Percentiles rank a stretch among this genome's conserved stretches.
Conservation (phyloP, 176 grass and related monocot species). For the Tuctoria greenei region DNA sequence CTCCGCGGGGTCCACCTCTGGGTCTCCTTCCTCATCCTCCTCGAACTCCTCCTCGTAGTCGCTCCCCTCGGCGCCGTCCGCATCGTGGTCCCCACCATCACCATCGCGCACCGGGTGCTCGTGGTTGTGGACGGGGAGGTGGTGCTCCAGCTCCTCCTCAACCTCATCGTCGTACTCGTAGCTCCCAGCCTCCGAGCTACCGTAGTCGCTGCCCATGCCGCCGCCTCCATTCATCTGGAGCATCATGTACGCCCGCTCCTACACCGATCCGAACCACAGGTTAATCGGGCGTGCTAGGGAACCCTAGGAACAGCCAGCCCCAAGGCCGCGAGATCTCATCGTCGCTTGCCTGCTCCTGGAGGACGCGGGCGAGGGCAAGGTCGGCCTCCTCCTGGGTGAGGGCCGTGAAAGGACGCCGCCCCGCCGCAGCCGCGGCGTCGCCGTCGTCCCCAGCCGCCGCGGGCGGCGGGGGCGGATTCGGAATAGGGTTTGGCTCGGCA, state of each 20-base stretch:
- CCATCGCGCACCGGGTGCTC: conserved; percentile 27
- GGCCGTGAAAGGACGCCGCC: conserved; percentile 74
- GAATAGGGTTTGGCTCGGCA: conserved; percentile 47
- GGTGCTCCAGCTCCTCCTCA: conserved; percentile 51
- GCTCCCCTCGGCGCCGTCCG: conserved; percentile 58
- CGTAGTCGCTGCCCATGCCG: conserved; percentile 75
- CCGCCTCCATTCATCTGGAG: conserved; percentile 64
- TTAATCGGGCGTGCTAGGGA: conserved; percentile 9
- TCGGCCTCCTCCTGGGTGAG: conserved; percentile 97
- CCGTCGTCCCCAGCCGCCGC: conserved; percentile 31
- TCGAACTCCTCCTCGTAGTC: conserved; percentile 77
- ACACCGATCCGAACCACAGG: conserved; percentile 40
- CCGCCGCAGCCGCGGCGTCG: conserved; percentile 28
- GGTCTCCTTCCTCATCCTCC: conserved; percentile 65
- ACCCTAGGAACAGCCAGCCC: conserved; percentile 30
- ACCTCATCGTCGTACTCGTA: conserved; percentile 80
- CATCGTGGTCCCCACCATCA: conserved; percentile 1
- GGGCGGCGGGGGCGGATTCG: conserved; percentile 4
- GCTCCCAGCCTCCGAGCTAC: conserved; percentile 83
- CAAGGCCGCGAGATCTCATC: conserved; percentile 34
- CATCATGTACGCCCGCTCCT: conserved; percentile 99
- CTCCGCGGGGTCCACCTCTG: conserved; percentile 55
- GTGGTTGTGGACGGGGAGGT: conserved; percentile 53
- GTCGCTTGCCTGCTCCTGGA: conserved; percentile 80
- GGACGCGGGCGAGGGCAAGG: conserved; percentile 87